Conservation (phyloP, 1,284 basidiomycete species). For the Cryptococcus hybrid region DNA sequence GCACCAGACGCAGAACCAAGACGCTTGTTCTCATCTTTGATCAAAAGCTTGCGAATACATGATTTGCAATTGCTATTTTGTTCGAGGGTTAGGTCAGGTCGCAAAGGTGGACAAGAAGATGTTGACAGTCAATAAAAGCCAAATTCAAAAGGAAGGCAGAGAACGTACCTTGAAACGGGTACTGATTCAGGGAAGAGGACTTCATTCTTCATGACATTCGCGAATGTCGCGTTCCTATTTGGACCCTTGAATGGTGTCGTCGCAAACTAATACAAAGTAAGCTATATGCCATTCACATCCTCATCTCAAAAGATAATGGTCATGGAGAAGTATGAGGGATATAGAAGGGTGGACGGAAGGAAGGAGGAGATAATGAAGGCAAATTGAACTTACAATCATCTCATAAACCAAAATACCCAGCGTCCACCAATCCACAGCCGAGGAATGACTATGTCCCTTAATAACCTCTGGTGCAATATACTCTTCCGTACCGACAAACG, state of each 20-base stretch:
- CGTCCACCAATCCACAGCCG: constrained; percentile 99
- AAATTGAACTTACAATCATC: constrained; percentile 82
- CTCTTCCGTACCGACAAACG: constrained; percentile 98
- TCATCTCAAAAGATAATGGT: neutral
- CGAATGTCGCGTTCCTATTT: constrained; percentile 92
- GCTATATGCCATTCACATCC: constrained; percentile 5
- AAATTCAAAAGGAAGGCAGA: constrained; percentile 18
- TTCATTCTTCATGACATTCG: constrained; percentile 85
- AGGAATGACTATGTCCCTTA: constrained; percentile 94
- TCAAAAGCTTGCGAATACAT: constrained; percentile 79
- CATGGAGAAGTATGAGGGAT: no score
- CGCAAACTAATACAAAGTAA: constrained; percentile 64
- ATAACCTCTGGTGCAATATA: constrained; percentile 99
- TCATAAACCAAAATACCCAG: constrained; percentile 98
- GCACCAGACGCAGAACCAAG: constrained; percentile 91
- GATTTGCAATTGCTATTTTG: constrained; percentile 73
- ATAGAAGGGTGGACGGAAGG: no score
- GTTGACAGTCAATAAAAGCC: neutral
- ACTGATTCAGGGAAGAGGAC: constrained; percentile 85
- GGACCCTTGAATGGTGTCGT: constrained; percentile 98
- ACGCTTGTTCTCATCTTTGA: constrained; percentile 88
- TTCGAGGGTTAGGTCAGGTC: neutral
- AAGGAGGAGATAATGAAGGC: no score
- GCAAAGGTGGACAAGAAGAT: neutral
- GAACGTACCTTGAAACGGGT: constrained; percentile 72